Conservation (phyloP, 257 asterid species). For the Paraleonurus japonicus region DNA sequence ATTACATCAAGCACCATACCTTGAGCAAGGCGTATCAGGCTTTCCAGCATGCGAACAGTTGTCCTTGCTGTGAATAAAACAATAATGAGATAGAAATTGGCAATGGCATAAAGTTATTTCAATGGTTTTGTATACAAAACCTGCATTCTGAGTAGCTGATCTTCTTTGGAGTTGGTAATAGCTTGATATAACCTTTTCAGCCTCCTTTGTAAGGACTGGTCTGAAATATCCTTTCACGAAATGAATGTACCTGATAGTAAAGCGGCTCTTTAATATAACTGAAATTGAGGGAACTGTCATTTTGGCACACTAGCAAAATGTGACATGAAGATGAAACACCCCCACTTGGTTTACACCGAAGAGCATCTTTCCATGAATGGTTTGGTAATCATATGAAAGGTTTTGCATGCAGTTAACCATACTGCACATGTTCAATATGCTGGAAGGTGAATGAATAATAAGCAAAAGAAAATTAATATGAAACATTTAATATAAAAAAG, state of each 20-base stretch:
- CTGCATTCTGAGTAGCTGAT: conserved; percentile 96
- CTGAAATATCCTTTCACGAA: conserved; percentile 74
- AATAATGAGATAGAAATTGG: background rate
- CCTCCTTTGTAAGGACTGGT: conserved; percentile 93
- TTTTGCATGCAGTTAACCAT: background rate
- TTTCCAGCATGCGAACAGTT: conserved; percentile 96
- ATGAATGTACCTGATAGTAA: conserved; percentile 67
- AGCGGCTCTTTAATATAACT: conserved; percentile 13
- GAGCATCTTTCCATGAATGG: background rate
- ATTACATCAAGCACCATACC: conserved; percentile 41
- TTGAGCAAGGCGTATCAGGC: conserved; percentile 98
- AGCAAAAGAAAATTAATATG: background rate
- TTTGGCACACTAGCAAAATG: background rate
- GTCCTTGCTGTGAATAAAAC: conserved; percentile 78
- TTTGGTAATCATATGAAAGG: background rate
- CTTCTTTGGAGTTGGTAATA: conserved; percentile 98
- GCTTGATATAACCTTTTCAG: conserved; percentile 88
- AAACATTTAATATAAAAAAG: background rate
- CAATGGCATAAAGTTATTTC: conserved; percentile 7
- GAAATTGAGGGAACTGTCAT: conserved; percentile 1
- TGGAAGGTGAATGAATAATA: background rate
- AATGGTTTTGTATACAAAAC: conserved; percentile 34
- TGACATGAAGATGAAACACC: background rate
- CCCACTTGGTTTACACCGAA: background rate
- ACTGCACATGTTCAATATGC: background rate